These are phyloP conservation scores for Hypoxylon sp. DNA, from an alignment of 2,329 filamentous ascomycete species.

Conservation along the genomic window DNA sequence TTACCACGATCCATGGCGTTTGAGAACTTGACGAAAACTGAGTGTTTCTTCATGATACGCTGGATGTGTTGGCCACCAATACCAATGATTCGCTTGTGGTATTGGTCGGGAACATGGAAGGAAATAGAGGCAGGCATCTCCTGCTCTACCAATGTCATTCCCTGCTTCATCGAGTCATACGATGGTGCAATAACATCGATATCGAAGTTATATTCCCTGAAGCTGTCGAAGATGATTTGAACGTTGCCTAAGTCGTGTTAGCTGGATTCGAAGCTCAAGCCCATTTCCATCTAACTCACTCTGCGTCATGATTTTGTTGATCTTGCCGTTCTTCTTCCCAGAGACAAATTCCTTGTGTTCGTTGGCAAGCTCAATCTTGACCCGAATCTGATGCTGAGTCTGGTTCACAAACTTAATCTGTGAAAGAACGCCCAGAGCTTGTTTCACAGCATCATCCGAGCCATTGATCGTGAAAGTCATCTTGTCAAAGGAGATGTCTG, in stretches of 20 bases:
- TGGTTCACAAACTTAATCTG: conserved; percentile 91
- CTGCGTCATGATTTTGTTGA: conserved; percentile 99
- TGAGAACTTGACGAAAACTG: conserved; percentile 99
- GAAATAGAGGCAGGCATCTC: conserved; percentile 99
- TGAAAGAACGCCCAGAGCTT: conserved; percentile 93
- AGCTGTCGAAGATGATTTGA: conserved; percentile 98
- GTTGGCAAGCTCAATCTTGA: conserved; percentile 98
- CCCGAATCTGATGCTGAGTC: conserved; percentile 90
- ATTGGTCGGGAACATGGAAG: conserved; percentile 98
- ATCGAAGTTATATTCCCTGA: conserved; percentile 99
- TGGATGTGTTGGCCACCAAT: conserved; percentile 99
- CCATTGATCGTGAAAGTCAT: conserved; percentile 94
- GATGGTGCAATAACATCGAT: conserved; percentile 95
- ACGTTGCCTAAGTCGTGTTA: conserved; percentile 77
- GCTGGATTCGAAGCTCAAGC: conserved; percentile 41
- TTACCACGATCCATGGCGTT: conserved; percentile 96
- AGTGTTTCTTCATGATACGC: conserved; percentile 99
- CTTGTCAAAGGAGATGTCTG: conserved; percentile 95
- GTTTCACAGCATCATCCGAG: conserved; percentile 95
- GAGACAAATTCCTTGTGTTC: conserved; percentile 99
- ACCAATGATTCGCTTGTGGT: conserved; percentile 99
- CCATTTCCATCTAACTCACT: conserved; percentile 66
- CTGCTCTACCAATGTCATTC: conserved; percentile 92
- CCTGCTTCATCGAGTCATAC: conserved; percentile 95
- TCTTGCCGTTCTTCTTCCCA: conserved; percentile 99